Conservation (phyloP, 2,329 filamentous ascomycete species). For the Knufia petricola region DNA sequence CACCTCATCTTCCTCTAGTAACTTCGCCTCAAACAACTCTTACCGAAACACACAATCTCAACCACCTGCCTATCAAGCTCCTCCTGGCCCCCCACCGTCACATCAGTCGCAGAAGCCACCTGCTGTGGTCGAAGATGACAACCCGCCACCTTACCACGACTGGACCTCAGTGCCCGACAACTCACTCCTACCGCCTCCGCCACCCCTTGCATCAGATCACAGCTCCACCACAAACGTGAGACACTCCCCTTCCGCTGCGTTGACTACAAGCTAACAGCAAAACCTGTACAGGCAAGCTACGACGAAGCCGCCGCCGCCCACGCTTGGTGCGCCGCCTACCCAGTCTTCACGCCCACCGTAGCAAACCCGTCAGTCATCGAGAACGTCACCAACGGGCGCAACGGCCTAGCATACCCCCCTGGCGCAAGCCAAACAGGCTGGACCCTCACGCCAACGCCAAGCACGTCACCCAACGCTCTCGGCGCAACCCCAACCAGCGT, state of each 20-base stretch:
- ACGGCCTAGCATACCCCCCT: background rate
- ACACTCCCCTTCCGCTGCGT: too few relatives aligned
- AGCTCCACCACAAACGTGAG: slow-evolving; percentile 52
- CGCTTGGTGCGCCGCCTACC: slow-evolving; percentile 43
- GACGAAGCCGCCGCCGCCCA: slow-evolving; percentile 48
- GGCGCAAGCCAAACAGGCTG: background rate
- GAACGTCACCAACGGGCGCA: background rate
- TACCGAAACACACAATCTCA: background rate
- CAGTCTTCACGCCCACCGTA: slow-evolving; percentile 33
- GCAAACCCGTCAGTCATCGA: background rate
- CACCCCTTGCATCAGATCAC: slow-evolving; percentile 42
- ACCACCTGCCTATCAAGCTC: slow-evolving; percentile 10
- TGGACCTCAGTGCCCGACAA: slow-evolving; percentile 54
- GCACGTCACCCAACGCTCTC: background rate
- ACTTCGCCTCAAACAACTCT: slow-evolving; percentile 2
- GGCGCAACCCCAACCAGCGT: slow-evolving; percentile 28
- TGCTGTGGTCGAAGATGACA: slow-evolving; percentile 6
- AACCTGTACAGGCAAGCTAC: too few relatives aligned
- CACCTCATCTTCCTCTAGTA: background rate
- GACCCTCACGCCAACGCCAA: background rate
- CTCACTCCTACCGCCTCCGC: slow-evolving; percentile 50
- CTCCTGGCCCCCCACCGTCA: slow-evolving; percentile 24
- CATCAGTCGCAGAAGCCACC: background rate
- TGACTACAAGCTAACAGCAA: too few relatives aligned
- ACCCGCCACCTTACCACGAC: slow-evolving; percentile 51